Evolutionary conservation across 371 early-diverging fungal genomes (phyloP).

Genomic region (Conidiobolus incongruus): DNA sequence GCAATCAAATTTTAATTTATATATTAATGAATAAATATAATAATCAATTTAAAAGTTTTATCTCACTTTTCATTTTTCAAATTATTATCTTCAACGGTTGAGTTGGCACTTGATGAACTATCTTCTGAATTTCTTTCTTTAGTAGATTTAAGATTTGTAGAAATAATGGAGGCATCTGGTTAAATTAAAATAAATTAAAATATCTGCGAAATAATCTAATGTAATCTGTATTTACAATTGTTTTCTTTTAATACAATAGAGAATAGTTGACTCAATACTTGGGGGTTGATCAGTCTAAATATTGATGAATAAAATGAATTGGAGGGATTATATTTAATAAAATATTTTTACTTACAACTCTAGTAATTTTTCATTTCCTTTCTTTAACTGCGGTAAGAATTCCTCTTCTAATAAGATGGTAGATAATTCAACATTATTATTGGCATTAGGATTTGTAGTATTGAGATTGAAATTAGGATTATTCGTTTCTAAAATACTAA

Average conservation of each 20-base stretch:
- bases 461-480: no score
- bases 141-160: no score
- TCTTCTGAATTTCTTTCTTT: neutral
- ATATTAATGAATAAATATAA: neutral
- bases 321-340: neutral
- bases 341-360: neutral
- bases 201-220: neutral
- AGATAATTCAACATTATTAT: neutral
- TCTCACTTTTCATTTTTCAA: neutral
- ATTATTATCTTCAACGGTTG: neutral
- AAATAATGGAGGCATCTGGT: no score
- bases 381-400: neutral
- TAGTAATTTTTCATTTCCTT: slow-evolving; percentile 1
- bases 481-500: neutral
- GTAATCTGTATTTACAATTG: neutral
- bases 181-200: no score
- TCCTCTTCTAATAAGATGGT: slow-evolving; percentile 1
- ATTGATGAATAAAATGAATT: neutral
- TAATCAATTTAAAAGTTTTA: neutral
- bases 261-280: neutral
- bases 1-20: neutral
- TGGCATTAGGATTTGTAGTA: no score
- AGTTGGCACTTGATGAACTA: neutral
- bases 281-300: neutral
- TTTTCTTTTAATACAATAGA: neutral